phyloP scores from a whole-genome alignment of 1,139 yeast genomes.

The Candida mesenterica region DNA sequence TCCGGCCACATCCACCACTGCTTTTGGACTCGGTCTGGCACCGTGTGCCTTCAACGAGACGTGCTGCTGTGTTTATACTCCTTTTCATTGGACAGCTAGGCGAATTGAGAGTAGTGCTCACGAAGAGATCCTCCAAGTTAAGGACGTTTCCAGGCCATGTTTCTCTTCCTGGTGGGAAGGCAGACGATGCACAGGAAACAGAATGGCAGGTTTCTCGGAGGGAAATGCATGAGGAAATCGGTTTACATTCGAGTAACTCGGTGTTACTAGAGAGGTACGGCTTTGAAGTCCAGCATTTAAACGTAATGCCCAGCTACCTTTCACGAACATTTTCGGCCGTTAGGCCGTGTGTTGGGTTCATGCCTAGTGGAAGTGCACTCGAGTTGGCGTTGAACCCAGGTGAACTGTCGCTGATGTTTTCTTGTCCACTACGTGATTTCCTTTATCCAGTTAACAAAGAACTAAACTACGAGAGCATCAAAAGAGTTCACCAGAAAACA shows the following conservation, averaged over 20 bases:
- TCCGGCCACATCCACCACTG: constrained; percentile 14
- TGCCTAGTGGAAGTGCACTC: constrained; percentile 36
- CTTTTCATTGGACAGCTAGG: constrained; percentile 70
- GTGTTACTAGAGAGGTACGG: constrained; percentile 46
- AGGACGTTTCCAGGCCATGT: constrained; percentile 83
- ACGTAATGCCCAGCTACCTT: constrained; percentile 68
- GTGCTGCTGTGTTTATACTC: constrained; percentile 75
- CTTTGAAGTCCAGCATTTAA: constrained; percentile 54
- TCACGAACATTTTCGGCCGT: constrained; percentile 82
- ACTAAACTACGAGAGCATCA: constrained; percentile 41
- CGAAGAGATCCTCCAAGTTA: constrained; percentile 69
- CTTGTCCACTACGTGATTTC: constrained; percentile 66
- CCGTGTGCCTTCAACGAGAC: constrained; percentile 53
- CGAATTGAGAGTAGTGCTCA: constrained; percentile 71
- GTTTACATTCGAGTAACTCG: constrained; percentile 54
- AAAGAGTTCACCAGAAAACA: constrained; percentile 38
- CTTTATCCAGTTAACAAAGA: constrained; percentile 38
- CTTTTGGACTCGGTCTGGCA: constrained; percentile 50
- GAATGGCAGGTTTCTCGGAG: constrained; percentile 75
- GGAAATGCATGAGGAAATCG: constrained; percentile 86
- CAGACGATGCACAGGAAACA: constrained; percentile 62
- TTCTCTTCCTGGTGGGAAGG: constrained; percentile 87
- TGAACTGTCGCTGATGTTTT: constrained; percentile 65
- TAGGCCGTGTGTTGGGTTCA: constrained; percentile 74
- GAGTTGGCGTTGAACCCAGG: constrained; percentile 61